Conservation (phyloP, 768 basidiomycete genomes). For the Tubosaeta sp. region DNA sequence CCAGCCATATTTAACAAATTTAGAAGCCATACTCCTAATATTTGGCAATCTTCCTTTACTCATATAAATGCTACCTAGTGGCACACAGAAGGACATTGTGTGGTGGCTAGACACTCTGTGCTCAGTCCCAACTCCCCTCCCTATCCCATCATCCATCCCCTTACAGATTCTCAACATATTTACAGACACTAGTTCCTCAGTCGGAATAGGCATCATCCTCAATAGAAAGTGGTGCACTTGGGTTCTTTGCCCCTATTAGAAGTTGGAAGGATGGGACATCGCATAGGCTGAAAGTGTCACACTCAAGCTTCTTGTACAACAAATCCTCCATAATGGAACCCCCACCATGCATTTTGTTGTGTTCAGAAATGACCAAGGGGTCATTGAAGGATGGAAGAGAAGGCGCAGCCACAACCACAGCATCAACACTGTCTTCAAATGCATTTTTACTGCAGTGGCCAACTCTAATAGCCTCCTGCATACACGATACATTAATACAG, state of each 20-base stretch:
- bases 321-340: no score
- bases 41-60: background rate
- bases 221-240: background rate
- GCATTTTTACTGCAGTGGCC: background rate
- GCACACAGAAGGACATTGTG: conserved; percentile 1
- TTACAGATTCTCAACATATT: background rate
- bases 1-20: background rate
- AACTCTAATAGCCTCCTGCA: background rate
- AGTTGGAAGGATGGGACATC: background rate
- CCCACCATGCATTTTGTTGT: no score
- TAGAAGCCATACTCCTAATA: background rate
- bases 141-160: background rate
- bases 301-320: background rate
- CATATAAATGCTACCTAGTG: background rate
- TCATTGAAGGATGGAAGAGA: background rate
- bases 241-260: background rate
- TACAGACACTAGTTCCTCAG: background rate
- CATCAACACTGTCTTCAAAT: background rate
- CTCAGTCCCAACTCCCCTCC: background rate
- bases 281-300: background rate
- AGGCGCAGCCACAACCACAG: background rate
- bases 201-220: background rate
- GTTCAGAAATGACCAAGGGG: background rate
- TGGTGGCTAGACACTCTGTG: no score
- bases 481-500: background rate